Base-by-base conservation (phyloP, 352 stramenopile genomes). In the Globisporangium polare region DNA sequence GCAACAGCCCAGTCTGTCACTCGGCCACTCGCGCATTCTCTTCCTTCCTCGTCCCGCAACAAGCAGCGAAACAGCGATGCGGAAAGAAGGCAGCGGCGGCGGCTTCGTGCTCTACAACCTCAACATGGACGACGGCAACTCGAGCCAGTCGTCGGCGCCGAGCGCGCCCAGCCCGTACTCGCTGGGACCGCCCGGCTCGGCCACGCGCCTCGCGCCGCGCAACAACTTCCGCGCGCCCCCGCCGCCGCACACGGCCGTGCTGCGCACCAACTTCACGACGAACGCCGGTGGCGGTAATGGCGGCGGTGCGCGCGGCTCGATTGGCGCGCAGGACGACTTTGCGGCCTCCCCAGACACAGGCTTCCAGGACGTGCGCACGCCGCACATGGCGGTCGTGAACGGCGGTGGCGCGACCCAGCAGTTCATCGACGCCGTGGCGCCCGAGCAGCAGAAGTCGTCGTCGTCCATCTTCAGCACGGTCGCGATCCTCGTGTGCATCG, bases 251-350 rank as follows among this genome's bases (percentile, higher is more conserved):
- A 74, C 78, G 2, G 77, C 66, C 0, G 74, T 77, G 37, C 58
- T 88, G n/a, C 77, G 78, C 13, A 86, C 81, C 18, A 90, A 90
- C 67, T 90, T 90, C 52, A 90, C 75, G 55, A 80, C 78, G 0
- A 65, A 64, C 1, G 68, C 65, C 5, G 46, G 24, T 5, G 46
- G 24, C 31, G 53, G 26, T 27, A 41, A 53, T 26, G 24, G 46
- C 13, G 37, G 52, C 17, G 37, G 53, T 17, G 50, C 50, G 15
- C 69, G 66, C 49, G 39, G 56, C 2, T 43, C 75, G 20, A 53
- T 67, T 15, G 33, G 35, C n/a, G 52, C 68, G 39, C 69, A 66
- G 24, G 60, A 80, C 49, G 63, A 65, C 31, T 62, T 65, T 39
- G 62, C 65, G 4, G 68, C 69, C 29, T 88, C 82, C 35, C 77